phyloP scores from a whole-genome alignment of 2,329 filamentous ascomycete species.

The Plectosphaerella plurivora region DNA sequence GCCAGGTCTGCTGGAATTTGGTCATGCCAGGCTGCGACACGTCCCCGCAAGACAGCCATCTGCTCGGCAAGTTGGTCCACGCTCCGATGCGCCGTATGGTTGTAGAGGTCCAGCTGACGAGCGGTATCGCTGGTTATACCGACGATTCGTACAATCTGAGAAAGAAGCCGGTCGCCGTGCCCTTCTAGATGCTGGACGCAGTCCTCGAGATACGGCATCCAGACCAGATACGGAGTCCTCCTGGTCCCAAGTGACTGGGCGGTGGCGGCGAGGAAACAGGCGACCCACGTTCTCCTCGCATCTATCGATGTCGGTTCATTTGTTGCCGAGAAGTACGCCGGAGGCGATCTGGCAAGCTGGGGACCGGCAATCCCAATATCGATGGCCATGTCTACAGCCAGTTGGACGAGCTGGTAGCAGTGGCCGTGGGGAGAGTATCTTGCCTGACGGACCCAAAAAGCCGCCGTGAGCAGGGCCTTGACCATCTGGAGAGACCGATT shows the following conservation, averaged over 20 bases:
- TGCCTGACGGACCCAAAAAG: neutral
- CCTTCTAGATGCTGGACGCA: neutral
- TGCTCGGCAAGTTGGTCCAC: neutral
- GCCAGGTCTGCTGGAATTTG: slow-evolving; percentile 1
- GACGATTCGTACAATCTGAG: neutral
- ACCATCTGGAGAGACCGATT: neutral
- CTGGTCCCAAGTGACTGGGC: neutral
- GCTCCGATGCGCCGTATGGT: neutral
- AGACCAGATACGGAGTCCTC: neutral
- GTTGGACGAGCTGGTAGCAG: neutral
- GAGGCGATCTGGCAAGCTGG: neutral
- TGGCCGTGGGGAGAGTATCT: neutral
- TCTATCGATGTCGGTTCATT: neutral
- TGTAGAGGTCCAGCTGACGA: slow-evolving; percentile 2
- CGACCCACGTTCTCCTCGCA: neutral
- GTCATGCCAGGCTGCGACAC: neutral
- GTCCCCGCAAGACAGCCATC: neutral
- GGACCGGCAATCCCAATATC: slow-evolving; percentile 1
- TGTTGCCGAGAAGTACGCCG: neutral
- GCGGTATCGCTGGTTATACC: neutral
- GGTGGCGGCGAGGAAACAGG: neutral
- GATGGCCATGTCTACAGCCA: slow-evolving; percentile 1
- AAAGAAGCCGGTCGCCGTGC: neutral
- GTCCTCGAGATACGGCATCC: neutral
- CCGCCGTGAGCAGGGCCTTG: slow-evolving; percentile 1